These are phyloP conservation scores for Globisporangium polare DNA, from an alignment of 352 stramenopile genomes.

Conservation along the genomic window DNA sequence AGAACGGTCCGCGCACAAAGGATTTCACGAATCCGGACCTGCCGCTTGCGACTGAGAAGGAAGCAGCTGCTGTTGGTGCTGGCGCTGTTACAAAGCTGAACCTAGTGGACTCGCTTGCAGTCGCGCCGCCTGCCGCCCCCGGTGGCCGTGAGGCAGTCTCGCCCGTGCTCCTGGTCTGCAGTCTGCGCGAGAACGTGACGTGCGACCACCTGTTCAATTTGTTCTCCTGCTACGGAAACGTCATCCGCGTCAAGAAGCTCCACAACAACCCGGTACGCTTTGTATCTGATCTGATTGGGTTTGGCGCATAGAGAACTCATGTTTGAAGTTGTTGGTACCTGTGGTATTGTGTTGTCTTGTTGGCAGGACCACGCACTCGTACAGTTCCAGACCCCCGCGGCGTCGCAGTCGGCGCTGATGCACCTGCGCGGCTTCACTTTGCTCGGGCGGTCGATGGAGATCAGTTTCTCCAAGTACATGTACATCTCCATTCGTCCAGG, in stretches of 20 bases:
- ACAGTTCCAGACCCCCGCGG: slow-evolving; percentile 44
- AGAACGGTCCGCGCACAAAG: slow-evolving; percentile 45
- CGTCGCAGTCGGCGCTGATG: slow-evolving; percentile 42
- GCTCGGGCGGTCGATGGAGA: slow-evolving; percentile 46
- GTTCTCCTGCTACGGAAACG: slow-evolving; percentile 70
- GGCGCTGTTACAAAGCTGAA: slow-evolving; percentile 14
- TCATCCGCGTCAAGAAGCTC: slow-evolving; percentile 57
- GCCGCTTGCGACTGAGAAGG: slow-evolving; percentile 13
- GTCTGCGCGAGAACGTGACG: slow-evolving; percentile 42
- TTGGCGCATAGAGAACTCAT: background rate
- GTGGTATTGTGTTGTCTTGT: background rate
- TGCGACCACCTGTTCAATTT: slow-evolving; percentile 69
- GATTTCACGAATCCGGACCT: slow-evolving; percentile 48
- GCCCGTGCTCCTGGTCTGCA: slow-evolving; percentile 55
- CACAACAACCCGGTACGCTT: slow-evolving; percentile 32
- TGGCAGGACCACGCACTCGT: slow-evolving; percentile 50
- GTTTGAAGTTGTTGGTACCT: background rate
- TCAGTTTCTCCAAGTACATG: slow-evolving; percentile 59
- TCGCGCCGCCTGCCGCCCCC: background rate
- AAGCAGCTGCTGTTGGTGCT: background rate
- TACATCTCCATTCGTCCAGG: slow-evolving; percentile 37
- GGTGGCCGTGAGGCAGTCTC: slow-evolving; percentile 28
- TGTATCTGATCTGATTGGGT: background rate
- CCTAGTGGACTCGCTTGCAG: slow-evolving; percentile 12
- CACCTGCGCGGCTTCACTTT: slow-evolving; percentile 56